Evolutionary conservation across 1,139 yeast genomes (phyloP), one percentile per base, ranked within the genome.

Genomic region (Pichia sp.): DNA sequence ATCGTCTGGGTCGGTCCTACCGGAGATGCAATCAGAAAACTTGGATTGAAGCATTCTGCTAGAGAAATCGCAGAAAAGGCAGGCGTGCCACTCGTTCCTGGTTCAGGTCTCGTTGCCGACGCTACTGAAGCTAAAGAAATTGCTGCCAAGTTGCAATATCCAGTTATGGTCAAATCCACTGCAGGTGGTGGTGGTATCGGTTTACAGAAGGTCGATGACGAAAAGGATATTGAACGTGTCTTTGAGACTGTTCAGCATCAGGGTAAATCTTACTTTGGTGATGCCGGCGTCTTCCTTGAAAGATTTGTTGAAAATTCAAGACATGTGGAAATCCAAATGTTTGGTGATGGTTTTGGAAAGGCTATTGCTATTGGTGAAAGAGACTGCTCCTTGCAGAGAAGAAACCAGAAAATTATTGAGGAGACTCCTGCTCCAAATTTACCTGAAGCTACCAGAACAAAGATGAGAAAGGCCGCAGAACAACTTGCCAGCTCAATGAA

Each of bases 131-230:
- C 97, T 4, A 66, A 68, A 41, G 69, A 64, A 42, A 73, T 80
- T 46, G 97, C 96, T n/a, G 77, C 73, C 17, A 65, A 74, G 48
- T 68, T 91, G 38, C 86, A 77, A 45, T 91, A 85, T 53, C 97
- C 98, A 19, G 74, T 91, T 30, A 91, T 91, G 97, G 84, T 91
- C 37, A 91, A 91, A 62, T 83, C 95, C 16, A 88, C 97, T 44
- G 97, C 97, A 24, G 98, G 98, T 58, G 98, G 98, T 52, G 98
- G 98, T 59, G 98, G 98, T 62, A 91, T 88, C 53, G 98, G 98
- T 46, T 67, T 91, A 51, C 96, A 87, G 58, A 82, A 87, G 57
- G 96, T 88, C 42, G 94, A 87, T 52, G 71, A 77, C 29, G 85
- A 76, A 49, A 75, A 62, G 13, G 96, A 88, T 41, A 77, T 88